Conservation (phyloP, 768 basidiomycete genomes). For the Collybiopsis confluens region DNA sequence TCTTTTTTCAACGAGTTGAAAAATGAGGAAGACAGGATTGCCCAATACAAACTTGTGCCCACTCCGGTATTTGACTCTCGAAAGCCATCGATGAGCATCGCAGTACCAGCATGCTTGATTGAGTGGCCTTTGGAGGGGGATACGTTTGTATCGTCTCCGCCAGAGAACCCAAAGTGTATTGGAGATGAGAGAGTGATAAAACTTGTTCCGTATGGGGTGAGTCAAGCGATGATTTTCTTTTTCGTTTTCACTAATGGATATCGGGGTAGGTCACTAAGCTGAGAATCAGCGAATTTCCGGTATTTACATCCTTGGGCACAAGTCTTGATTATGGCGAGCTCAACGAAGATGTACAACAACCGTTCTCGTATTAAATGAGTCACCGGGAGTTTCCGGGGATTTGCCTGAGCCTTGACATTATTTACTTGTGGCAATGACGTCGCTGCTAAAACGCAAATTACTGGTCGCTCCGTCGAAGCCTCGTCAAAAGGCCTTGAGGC, state of each 20-base stretch:
- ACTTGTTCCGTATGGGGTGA: constrained; percentile 45
- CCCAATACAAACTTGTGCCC: constrained; percentile 33
- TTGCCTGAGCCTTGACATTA: no score
- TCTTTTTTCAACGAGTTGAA: constrained; percentile 27
- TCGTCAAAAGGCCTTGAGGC: no score
- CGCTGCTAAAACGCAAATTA: no score
- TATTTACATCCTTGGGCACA: no score
- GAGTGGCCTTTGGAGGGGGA: constrained; percentile 42
- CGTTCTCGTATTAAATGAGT: no score
- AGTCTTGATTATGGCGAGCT: no score
- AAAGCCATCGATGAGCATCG: constrained; percentile 42
- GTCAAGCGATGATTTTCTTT: constrained; percentile 13
- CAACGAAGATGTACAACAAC: no score
- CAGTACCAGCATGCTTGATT: constrained; percentile 44
- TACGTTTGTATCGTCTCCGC: constrained; percentile 46
- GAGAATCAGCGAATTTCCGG: constrained; percentile 39
- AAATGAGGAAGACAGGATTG: no score
- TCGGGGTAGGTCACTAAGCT: constrained; percentile 29
- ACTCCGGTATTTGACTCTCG: constrained; percentile 48
- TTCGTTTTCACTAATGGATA: background rate
- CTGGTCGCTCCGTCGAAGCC: no score
- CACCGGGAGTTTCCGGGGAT: no score
- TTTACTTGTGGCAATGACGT: no score
- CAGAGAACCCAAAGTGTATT: constrained; percentile 39
- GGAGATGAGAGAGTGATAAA: constrained; percentile 37